Base-by-base conservation (phyloP, 73 alveolate species). In the Stentor coeruleus region DNA sequence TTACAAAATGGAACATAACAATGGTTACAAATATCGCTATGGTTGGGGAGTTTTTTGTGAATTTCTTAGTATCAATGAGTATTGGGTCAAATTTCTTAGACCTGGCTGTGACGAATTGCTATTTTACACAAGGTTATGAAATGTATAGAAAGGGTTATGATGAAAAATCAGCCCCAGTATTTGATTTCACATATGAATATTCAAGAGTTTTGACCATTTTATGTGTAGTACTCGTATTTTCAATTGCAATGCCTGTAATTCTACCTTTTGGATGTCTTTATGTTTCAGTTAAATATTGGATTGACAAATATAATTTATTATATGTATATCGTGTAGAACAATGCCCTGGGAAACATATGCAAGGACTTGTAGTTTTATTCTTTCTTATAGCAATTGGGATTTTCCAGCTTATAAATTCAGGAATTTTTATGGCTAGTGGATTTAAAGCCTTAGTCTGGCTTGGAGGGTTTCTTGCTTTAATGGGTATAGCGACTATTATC, bases 181-280 rank as follows among this genome's bases (percentile, higher is more conserved):
- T 66, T 66, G 79, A 66, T 33, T 66, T 66, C 37, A 40, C 40
- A 15, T 2, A 20, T 20, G 79, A 66, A 66, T 66, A 66, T 66
- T 66, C 79, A 20, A 20, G 37, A 66, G 37, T 66, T 20, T 2
- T 66, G 79, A 31, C n/a, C 39, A 31, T 66, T 66, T 33, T 66
- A 28, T 20, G 40, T 33, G 39, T 66, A 26, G 33, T 40, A 28
- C 37, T 66, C n/a, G 37, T 66, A 26, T 66, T 66, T 66, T 66
- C 79, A 14, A 66, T 66, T 66, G 14, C 79, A 20, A 66, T 66
- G 79, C 79, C 79, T 26, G n/a, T 66, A 26, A 66, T 66, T 33
- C 37, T 66, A 20, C 79, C 79, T 11, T 66, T 66, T 2, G 79
- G 79, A 37, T 66, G 79, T 40, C 39, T 66, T 0, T 66, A 26